phyloP scores from a whole-genome alignment of 257 asterid species.

The Gentiana macrophylla region DNA sequence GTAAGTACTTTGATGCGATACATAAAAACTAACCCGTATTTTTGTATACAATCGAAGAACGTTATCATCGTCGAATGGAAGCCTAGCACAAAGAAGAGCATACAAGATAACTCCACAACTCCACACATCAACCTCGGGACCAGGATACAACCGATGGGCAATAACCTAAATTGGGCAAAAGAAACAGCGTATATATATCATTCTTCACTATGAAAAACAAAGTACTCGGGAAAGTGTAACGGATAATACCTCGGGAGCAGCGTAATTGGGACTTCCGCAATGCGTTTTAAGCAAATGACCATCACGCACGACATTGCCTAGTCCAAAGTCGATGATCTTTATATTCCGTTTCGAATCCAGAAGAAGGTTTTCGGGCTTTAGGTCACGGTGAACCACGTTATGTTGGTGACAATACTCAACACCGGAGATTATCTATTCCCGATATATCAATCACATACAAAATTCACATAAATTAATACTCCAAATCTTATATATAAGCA shows the following conservation, averaged over 20 bases:
- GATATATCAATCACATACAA: too few species aligned
- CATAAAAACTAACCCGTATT: slow-evolving; percentile 29
- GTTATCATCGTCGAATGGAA: slow-evolving; percentile 60
- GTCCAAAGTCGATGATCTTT: slow-evolving; percentile 59
- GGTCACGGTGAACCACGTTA: slow-evolving; percentile 62
- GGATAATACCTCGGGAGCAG: slow-evolving; percentile 61
- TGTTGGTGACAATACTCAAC: slow-evolving; percentile 46
- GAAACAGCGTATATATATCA: not conserved
- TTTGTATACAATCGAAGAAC: slow-evolving; percentile 33
- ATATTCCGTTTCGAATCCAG: slow-evolving; percentile 40
- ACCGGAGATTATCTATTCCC: slow-evolving; percentile 48
- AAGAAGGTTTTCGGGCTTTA: slow-evolving; percentile 61
- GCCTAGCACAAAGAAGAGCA: slow-evolving; percentile 59
- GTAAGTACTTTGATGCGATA: too few species aligned
- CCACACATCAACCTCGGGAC: slow-evolving; percentile 79
- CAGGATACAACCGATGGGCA: slow-evolving; percentile 45
- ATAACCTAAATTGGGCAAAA: slow-evolving; percentile 24
- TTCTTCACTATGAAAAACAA: not conserved
- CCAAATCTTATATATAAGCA: too few species aligned
- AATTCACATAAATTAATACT: too few species aligned
- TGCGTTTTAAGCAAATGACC: slow-evolving; percentile 59
- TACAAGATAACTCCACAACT: slow-evolving; percentile 66
- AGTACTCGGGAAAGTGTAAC: not conserved
- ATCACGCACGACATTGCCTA: slow-evolving; percentile 45
- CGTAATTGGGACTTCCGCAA: slow-evolving; percentile 67